Evolutionary conservation across 2,329 filamentous ascomycete genomes (phyloP).

Genomic region (Beauveria australis): DNA sequence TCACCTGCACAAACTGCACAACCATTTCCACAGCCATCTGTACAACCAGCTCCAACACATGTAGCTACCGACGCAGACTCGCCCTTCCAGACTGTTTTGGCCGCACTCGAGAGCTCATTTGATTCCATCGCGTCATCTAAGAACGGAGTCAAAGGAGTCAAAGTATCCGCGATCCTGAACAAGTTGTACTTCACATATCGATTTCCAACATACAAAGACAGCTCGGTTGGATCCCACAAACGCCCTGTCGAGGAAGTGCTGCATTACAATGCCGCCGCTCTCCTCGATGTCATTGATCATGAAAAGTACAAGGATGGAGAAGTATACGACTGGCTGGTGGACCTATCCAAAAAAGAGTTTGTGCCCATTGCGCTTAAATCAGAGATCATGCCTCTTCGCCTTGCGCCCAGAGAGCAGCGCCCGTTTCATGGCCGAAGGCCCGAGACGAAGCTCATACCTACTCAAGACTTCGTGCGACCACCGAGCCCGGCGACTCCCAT

Average conservation of each 20-base stretch:
- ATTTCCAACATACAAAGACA: constrained; percentile 21
- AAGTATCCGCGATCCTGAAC: constrained; percentile 16
- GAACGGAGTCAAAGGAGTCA: constrained; percentile 15
- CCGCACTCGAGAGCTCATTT: neutral
- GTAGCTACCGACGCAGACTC: neutral
- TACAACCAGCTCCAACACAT: neutral
- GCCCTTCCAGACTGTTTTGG: constrained; percentile 1
- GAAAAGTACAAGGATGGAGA: constrained; percentile 25
- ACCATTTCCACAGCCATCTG: neutral
- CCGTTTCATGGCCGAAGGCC: constrained; percentile 5
- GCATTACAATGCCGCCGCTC: constrained; percentile 34
- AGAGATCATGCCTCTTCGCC: constrained; percentile 21
- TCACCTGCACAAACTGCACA: neutral
- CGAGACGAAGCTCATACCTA: neutral
- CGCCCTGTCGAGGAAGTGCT: constrained; percentile 34
- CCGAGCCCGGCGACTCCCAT: constrained; percentile 11
- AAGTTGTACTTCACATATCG: constrained; percentile 26
- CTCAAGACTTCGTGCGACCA: constrained; percentile 2
- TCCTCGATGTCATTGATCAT: constrained; percentile 28
- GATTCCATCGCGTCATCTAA: constrained; percentile 8
- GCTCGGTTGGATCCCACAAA: constrained; percentile 27
- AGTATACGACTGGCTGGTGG: constrained; percentile 27
- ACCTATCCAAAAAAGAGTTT: constrained; percentile 20
- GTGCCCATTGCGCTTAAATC: constrained; percentile 19
- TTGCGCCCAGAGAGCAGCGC: constrained; percentile 18